A percentile compares a stretch with the other conserved stretches of the same genome.
These are phyloP conservation scores for Calonectria hongkongensis DNA, from an alignment of 2,329 filamentous ascomycete genomes.

Conservation along the genomic window DNA sequence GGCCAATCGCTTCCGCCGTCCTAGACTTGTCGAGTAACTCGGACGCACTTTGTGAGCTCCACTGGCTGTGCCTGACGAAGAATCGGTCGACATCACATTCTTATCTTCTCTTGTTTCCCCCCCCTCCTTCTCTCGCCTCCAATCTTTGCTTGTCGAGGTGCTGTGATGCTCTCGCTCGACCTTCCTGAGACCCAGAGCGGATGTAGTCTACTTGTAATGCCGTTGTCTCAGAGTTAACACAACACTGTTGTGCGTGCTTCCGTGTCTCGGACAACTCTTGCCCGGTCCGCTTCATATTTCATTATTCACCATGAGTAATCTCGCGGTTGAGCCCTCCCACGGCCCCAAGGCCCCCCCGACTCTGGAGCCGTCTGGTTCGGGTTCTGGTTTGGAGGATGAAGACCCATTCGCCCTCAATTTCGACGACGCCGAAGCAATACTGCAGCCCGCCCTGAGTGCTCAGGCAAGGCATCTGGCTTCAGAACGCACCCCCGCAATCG, in stretches of 20 bases:
- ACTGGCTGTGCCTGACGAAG: slow-evolving; percentile 40
- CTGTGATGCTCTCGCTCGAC: slow-evolving; percentile 34
- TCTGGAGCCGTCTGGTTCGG: slow-evolving; percentile 39
- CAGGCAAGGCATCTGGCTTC: slow-evolving; percentile 74
- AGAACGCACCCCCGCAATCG: slow-evolving; percentile 72
- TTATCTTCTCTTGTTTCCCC: slow-evolving; percentile 35
- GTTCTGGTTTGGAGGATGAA: slow-evolving; percentile 40
- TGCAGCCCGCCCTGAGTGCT: slow-evolving; percentile 76
- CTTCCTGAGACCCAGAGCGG: slow-evolving; percentile 22
- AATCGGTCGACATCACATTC: slow-evolving; percentile 40
- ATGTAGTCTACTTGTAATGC: slow-evolving; percentile 16
- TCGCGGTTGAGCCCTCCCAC: slow-evolving; percentile 31
- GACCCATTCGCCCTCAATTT: slow-evolving; percentile 62
- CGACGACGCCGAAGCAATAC: slow-evolving; percentile 75
- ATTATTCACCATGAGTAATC: slow-evolving; percentile 39
- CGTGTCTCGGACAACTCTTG: background rate
- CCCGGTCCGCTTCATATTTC: background rate
- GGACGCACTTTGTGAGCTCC: slow-evolving; percentile 46
- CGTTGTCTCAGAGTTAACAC: slow-evolving; percentile 2
- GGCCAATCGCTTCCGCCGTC: slow-evolving; percentile 40
- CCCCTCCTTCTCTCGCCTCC: slow-evolving; percentile 27
- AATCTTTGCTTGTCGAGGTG: slow-evolving; percentile 34
- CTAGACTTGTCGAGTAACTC: slow-evolving; percentile 34
- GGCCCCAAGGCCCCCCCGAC: slow-evolving; percentile 19
- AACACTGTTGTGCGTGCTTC: slow-evolving; percentile 12